These are phyloP conservation scores for Exophiala phaeomuriformis DNA, from an alignment of 2,329 filamentous ascomycete genomes.

Conservation along the genomic window DNA sequence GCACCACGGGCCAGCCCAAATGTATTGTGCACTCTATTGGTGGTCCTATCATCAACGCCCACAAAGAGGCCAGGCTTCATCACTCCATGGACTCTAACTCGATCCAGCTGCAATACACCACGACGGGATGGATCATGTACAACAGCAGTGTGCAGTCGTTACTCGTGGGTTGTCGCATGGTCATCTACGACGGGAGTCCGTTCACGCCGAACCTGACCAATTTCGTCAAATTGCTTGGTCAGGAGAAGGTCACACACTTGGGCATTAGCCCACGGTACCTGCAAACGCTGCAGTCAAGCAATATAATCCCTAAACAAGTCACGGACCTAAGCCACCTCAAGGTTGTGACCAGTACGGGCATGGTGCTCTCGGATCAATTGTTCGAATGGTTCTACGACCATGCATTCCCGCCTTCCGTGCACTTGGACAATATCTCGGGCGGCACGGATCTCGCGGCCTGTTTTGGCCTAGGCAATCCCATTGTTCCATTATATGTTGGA, in stretches of 20 bases:
- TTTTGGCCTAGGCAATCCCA: constrained; percentile 51
- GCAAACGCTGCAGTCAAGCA: constrained; percentile 60
- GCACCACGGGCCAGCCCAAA: constrained; percentile 76
- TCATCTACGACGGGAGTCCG: constrained; percentile 79
- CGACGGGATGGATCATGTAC: constrained; percentile 88
- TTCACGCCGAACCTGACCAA: constrained; percentile 61
- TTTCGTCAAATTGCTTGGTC: constrained; percentile 55
- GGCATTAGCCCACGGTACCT: constrained; percentile 73
- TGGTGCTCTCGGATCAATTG: constrained; percentile 68
- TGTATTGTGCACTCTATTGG: constrained; percentile 68
- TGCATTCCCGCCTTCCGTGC: constrained; percentile 60
- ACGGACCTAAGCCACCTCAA: constrained; percentile 56
- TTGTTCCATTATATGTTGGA: constrained; percentile 58
- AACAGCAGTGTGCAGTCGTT: constrained; percentile 49
- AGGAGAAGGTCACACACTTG: constrained; percentile 62
- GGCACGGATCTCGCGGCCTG: constrained; percentile 30
- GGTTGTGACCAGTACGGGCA: constrained; percentile 65
- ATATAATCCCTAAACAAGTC: constrained; percentile 54
- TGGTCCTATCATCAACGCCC: constrained; percentile 34
- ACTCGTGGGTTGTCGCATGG: constrained; percentile 51
- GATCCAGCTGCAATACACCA: constrained; percentile 54
- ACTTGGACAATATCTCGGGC: constrained; percentile 45
- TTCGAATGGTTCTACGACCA: constrained; percentile 75
- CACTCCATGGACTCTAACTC: constrained; percentile 39
- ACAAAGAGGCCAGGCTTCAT: constrained; percentile 56